Evolutionary conservation across 345 rosid species (phyloP), one percentile per base, ranked within the genome.

Genomic region (Toxicodendron radicans): DNA sequence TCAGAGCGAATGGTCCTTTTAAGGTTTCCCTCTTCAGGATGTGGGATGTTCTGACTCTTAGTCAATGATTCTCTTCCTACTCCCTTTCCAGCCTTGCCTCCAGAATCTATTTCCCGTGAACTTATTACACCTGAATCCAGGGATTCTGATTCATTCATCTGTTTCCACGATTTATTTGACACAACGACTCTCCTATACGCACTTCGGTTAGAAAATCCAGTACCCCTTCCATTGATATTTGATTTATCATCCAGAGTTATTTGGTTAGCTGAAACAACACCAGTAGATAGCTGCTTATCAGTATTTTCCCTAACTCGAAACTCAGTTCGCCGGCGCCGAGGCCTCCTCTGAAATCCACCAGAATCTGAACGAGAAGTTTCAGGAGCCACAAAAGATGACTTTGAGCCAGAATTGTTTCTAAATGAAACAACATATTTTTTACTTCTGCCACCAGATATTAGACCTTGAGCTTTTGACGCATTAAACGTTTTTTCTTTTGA

Each of bases 261-360:
- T 53, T 79, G 80, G 75, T 83, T 75, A 27, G 88, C 72, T 59
- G 83, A 74, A 75, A 58, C 75, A 65, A 68, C 35, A 62, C 73
- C 81, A 32, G 78, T 16, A 41, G 80, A 57, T 52, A 80, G 87
- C 65, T 73, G 83, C 79, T 70, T 84, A 32, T 84, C 91, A 52
- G 75, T 64, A 76, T 64, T 85, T 75, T 89, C 99, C 74, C 94
- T 84, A 73, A 88, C 86, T 71, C 97, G 87, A 81, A 93, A 92
- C 78, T 93, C 97, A 46, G 92, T 84, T 73, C 83, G 85, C 73
- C 83, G 87, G 2, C 81, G 92, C 11, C 83, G 91, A 66, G 80
- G 81, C 73, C 88, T 88, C 81, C 91, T 88, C 73, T 84, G 92
- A 81, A 82, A 81, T 60, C 91, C 89, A 81, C 79, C 59, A 80